A percentile compares a stretch with the other conserved stretches of the same genome.
These are phyloP conservation scores for Aegilops umbellulata DNA, from an alignment of 176 grass and related monocot genomes.

Conservation along the genomic window DNA sequence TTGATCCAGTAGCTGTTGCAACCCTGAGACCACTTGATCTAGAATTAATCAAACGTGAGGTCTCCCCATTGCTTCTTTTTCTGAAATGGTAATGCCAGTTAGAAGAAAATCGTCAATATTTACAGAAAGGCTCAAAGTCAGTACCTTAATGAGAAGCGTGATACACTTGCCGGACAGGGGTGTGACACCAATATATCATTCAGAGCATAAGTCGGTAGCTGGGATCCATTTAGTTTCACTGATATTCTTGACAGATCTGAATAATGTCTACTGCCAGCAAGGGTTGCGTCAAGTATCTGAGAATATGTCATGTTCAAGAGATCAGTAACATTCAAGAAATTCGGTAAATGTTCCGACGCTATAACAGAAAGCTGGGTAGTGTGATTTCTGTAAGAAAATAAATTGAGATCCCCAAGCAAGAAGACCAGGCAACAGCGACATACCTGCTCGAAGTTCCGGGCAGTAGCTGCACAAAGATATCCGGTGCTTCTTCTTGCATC, in stretches of 20 bases:
- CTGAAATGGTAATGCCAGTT: constrained; percentile 40
- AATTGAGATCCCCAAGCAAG: not conserved
- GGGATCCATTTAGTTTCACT: constrained; percentile 60
- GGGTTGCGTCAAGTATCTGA: constrained; percentile 75
- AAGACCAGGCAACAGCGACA: not conserved
- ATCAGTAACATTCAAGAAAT: constrained; percentile 6
- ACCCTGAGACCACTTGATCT: constrained; percentile 91
- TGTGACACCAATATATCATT: constrained; percentile 93
- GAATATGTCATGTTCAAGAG: constrained; percentile 1
- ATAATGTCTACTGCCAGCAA: constrained; percentile 58
- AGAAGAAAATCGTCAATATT: constrained; percentile 19
- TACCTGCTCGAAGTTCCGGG: constrained; percentile 80
- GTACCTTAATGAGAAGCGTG: constrained; percentile 96
- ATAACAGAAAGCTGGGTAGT: not conserved
- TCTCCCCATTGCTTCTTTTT: constrained; percentile 50
- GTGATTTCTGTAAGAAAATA: not conserved
- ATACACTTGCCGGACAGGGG: constrained; percentile 87
- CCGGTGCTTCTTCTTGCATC: constrained; percentile 95
- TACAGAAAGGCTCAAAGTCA: not conserved
- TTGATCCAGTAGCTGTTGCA: constrained; percentile 86
- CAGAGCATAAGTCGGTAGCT: constrained; percentile 64
- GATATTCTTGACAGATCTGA: constrained; percentile 73
- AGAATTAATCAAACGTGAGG: constrained; percentile 60
- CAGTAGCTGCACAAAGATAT: constrained; percentile 86
- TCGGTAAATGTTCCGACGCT: constrained; percentile 9